Percentiles rank a stretch among this genome's conserved stretches.
Evolutionary conservation across 331 rosid species (phyloP).

Genomic region (Phaseolus coccineus): DNA sequence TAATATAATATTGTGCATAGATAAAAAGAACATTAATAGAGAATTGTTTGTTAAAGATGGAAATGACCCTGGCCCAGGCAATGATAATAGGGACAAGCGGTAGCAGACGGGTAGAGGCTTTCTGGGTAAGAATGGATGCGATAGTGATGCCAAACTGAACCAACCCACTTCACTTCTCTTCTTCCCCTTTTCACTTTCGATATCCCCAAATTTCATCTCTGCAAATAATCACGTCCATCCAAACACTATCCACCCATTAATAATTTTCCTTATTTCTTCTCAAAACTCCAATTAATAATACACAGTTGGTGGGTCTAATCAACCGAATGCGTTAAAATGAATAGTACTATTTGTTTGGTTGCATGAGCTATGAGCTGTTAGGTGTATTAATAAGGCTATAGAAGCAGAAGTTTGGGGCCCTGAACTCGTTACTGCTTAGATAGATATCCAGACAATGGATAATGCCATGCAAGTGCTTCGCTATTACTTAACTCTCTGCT

Average conservation of each 20-base stretch:
- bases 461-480: conserved; percentile 31
- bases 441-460: conserved; percentile 32
- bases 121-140: conserved; percentile 53
- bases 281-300: background rate
- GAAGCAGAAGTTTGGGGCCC: conserved; percentile 34
- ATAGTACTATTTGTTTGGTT: background rate
- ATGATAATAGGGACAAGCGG: conserved; percentile 58
- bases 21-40: conserved; percentile 37
- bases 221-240: conserved; percentile 41
- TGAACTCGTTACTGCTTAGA: background rate
- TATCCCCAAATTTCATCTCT: conserved; percentile 35
- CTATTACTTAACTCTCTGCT: background rate
- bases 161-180: conserved; percentile 47
- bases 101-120: conserved; percentile 72
- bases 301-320: conserved; percentile 51
- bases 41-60: conserved; percentile 24
- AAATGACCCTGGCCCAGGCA: conserved; percentile 61
- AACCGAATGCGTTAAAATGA: conserved; percentile 5
- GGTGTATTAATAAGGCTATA: background rate
- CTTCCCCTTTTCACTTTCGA: conserved; percentile 31
- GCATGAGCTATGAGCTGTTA: conserved; percentile 50
- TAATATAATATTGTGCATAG: conserved; percentile 46
- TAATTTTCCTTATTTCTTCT: conserved; percentile 12
- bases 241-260: conserved; percentile 20
- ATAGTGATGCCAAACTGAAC: conserved; percentile 44